Percentiles rank a stretch among this genome's conserved stretches.
These are phyloP conservation scores for Amaranthus palmeri DNA, from an alignment of 148 eudicot genomes.

Conservation along the genomic window DNA sequence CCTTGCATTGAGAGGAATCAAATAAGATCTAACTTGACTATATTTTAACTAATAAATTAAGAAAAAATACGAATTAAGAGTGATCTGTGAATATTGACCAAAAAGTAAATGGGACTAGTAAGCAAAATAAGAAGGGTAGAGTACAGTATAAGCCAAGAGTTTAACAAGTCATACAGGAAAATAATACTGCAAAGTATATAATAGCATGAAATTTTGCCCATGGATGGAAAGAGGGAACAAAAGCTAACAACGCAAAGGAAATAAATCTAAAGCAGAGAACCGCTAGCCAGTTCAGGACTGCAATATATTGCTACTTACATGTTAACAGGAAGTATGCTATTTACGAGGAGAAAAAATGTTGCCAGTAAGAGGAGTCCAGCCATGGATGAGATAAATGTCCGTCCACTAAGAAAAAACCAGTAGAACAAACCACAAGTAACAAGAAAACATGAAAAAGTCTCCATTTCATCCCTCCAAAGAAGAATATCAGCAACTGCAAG, in stretches of 20 bases:
- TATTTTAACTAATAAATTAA: no score
- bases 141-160: not conserved
- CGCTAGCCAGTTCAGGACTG: not conserved
- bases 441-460: conserved; percentile 64
- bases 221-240: not conserved
- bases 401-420: conserved; percentile 71
- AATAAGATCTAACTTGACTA: no score
- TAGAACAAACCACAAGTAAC: conserved; percentile 43
- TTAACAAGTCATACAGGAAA: not conserved
- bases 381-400: conserved; percentile 66
- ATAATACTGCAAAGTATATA: not conserved
- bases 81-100: no score
- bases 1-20: no score
- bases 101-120: no score
- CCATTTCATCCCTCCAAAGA: conserved; percentile 94
- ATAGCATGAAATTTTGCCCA: not conserved
- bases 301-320: conserved; percentile 47
- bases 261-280: not conserved
- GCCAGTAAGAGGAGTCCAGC: conserved; percentile 62
- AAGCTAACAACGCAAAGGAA: not conserved
- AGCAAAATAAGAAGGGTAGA: no score
- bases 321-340: conserved; percentile 48
- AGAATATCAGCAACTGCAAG: conserved; percentile 93
- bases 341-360: conserved; percentile 37
- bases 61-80: no score